Evolutionary conservation across 176 grass and related monocot species (phyloP).

Genomic region (Musa acuminata): DNA sequence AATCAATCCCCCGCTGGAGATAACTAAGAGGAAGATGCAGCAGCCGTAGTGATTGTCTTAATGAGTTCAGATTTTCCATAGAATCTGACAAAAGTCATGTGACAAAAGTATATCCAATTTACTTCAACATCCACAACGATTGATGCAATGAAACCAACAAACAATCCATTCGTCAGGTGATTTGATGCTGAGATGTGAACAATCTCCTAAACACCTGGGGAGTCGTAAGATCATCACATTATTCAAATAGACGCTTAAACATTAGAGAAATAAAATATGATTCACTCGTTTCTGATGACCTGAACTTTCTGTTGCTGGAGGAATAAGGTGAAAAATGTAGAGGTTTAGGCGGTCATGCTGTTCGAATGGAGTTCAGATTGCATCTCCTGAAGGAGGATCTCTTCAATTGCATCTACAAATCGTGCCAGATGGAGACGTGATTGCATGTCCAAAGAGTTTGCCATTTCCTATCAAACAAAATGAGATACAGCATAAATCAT

Average conservation of each 20-base stretch:
- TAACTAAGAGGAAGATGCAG: too few relatives aligned
- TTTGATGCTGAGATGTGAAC: too few relatives aligned
- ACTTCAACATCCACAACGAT: too few relatives aligned
- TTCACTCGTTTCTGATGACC: neutral
- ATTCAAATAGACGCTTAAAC: neutral
- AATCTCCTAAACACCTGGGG: neutral
- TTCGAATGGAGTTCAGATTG: slow-evolving; percentile 28
- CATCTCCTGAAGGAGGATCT: slow-evolving; percentile 59
- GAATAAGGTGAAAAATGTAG: neutral
- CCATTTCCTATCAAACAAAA: slow-evolving; percentile 43
- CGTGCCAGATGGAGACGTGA: slow-evolving; percentile 47
- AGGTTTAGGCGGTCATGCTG: neutral
- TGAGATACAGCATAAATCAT: neutral
- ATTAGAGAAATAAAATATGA: neutral
- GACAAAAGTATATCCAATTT: too few relatives aligned
- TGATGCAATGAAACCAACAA: too few relatives aligned
- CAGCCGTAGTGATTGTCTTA: too few relatives aligned
- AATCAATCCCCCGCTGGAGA: too few relatives aligned
- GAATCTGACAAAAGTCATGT: too few relatives aligned
- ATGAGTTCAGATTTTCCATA: too few relatives aligned
- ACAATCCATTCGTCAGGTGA: too few relatives aligned
- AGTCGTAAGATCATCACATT: neutral
- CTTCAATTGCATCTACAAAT: slow-evolving; percentile 69
- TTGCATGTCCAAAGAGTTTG: slow-evolving; percentile 50
- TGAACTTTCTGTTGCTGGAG: neutral